Evolutionary conservation across 495 filamentous ascomycete genomes (phyloP), one percentile per base, ranked within the genome.

Genomic region (Glarea lozoyensis): DNA sequence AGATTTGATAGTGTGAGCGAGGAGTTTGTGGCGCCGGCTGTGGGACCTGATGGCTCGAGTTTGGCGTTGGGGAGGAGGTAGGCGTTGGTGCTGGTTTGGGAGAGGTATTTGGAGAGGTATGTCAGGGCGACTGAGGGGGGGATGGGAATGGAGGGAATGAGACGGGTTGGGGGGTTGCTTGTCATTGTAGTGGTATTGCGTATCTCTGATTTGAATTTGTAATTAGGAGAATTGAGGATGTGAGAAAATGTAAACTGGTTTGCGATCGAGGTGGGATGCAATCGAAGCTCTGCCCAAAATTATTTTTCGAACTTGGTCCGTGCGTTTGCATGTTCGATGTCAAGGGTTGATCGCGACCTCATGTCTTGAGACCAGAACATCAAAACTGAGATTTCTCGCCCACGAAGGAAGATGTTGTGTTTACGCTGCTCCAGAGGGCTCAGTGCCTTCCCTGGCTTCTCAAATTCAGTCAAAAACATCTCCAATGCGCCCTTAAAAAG

Each of bases 31-130:
- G 71, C 62, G 31, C 75, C 75, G 15, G 72, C 66, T 33, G 71
- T 60, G 20, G 78, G 75, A 2, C 81, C 82, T 30, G 69, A 64
- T 43, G 78, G 68, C 35, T 66, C 74, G 54, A 86, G 72, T 42
- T 69, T 65, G 32, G 76, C 73, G 48, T 79, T 81, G 3, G 82
- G 82, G 52, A 83, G 79, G 13, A 82, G 72, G 31, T 79, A 67
- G n/a, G 79, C 67, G 48, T 73, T 65, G 19, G 66, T 70, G 54
- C 60, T 58, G 40, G 73, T 63, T 46, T 65, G 60, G 33, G 63
- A 55, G 43, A 86, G 70, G 66, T 81, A 85, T 45, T 67, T 60
- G 20, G 68, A 54, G 10, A 86, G 67, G 55, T 69, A 69, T 42
- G 65, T 63, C 39, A 73, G 73, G 10, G 82, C 79, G 13, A 60